Evolutionary conservation across 2,329 filamentous ascomycete genomes (phyloP).

Genomic region (Aspergillus japonicus): DNA sequence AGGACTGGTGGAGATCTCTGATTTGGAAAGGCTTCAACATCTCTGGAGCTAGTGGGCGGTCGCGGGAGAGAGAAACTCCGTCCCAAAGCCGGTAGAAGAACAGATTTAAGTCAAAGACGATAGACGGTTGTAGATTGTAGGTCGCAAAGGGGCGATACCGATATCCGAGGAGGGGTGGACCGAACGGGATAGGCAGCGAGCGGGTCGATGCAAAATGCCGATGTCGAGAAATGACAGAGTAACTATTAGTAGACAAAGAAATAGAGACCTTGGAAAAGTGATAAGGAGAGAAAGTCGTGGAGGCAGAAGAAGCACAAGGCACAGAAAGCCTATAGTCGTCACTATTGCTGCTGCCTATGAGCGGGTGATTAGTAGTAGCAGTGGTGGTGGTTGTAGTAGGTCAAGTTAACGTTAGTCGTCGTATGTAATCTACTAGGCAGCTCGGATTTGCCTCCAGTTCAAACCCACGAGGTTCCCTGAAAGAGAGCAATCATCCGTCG

Average conservation of each 20-base stretch:
- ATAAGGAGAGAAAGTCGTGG: slow-evolving; percentile 1
- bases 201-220: not conserved
- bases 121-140: not conserved
- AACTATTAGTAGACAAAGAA: not conserved
- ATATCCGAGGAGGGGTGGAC: not conserved
- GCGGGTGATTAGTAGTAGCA: slow-evolving; percentile 4
- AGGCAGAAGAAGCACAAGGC: not conserved
- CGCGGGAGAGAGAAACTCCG: slow-evolving; percentile 3
- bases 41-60: slow-evolving; percentile 14
- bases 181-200: not conserved
- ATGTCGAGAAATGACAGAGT: not conserved
- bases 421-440: not conserved
- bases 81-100: not conserved
- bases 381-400: not conserved
- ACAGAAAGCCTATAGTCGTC: slow-evolving; percentile 5
- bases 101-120: not conserved
- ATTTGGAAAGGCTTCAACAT: slow-evolving; percentile 46
- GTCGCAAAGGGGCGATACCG: not conserved
- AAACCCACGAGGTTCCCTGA: slow-evolving; percentile 10
- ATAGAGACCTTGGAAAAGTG: not conserved
- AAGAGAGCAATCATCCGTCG: slow-evolving; percentile 5
- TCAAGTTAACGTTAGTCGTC: too few species aligned
- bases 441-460: slow-evolving; percentile 8
- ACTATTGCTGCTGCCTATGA: slow-evolving; percentile 20
- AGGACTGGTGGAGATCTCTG: slow-evolving; percentile 33